Base-by-base conservation (phyloP, 306 rosid genomes). In the Clitoria ternatea region DNA sequence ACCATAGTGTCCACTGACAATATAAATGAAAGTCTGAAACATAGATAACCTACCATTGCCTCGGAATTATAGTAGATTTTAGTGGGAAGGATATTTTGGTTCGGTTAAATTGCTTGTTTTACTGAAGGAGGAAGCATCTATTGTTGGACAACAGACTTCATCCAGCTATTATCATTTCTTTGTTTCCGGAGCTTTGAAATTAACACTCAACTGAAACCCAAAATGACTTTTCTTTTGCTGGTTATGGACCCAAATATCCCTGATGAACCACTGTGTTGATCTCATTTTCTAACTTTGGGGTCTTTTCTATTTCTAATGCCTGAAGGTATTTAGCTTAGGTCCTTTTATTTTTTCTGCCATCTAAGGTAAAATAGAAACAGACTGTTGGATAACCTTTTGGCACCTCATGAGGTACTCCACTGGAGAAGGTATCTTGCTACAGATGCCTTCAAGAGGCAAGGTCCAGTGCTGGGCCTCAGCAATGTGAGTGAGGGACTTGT, bases 41-140 rank as follows among this genome's bases (percentile, higher is more conserved):
- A n/a, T n/a, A n/a, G n/a, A 54, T 54, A 45, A 35, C 77, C 52
- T 15, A 35, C 68, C 63, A 26, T 61, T 48, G 45, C 76, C 64
- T 76, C 15, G 27, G 55, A 80, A 64, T 61, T 39, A 43, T 32
- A 43, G 23, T 35, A 10, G 35, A 75, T 36, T 48, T 62, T 37
- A 22, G 37, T 55, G 70, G 42, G 52, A 36, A 62, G 19, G 17
- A 20, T 43, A 48, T 57, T n/a, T 55, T 36, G 59, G 65, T 63
- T 80, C 19, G 23, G 37, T 74, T 42, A 14, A 44, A 69, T 40
- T 62, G 22, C 26, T 30, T 20, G 29, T 54, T 55, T 61, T 55
- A n/a, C 66, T 68, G 33, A 45, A 70, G 24, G n/a, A 60, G 45
- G 39, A 50, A 53, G 13, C 27, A 24, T 53, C 7, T 35, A 2